These are phyloP conservation scores for Diaporthe sp. DNA, from an alignment of 2,329 filamentous ascomycete species.

Conservation along the genomic window DNA sequence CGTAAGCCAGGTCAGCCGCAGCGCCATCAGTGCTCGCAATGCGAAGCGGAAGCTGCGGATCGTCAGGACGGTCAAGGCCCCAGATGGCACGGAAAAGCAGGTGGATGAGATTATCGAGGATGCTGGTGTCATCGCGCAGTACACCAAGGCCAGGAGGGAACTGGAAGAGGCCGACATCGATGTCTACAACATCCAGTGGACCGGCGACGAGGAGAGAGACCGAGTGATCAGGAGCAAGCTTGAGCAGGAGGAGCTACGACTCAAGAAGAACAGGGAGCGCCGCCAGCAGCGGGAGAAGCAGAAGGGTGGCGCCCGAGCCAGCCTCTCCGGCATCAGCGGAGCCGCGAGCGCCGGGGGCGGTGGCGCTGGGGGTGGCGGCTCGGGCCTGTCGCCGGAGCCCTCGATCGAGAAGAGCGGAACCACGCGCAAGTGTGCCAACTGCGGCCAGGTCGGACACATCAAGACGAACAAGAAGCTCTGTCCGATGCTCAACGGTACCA, in stretches of 20 bases:
- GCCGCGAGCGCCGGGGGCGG: conserved; percentile 58
- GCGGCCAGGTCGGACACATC: conserved; percentile 96
- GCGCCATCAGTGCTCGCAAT: conserved; percentile 69
- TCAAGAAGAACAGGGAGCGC: conserved; percentile 92
- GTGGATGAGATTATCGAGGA: conserved; percentile 82
- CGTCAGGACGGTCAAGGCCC: conserved; percentile 69
- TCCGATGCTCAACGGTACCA: conserved; percentile 42
- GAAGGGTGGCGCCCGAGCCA: conserved; percentile 64
- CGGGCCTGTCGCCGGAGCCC: conserved; percentile 60
- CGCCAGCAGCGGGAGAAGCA: conserved; percentile 91
- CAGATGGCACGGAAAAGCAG: conserved; percentile 68
- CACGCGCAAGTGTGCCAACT: conserved; percentile 96
- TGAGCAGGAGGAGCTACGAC: conserved; percentile 82
- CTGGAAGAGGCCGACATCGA: conserved; percentile 80
- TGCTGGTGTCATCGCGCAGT: conserved; percentile 88
- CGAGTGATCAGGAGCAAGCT: conserved; percentile 72
- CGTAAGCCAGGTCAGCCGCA: conserved; percentile 82
- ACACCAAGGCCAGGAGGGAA: conserved; percentile 82
- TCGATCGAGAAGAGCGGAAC: conserved; percentile 72
- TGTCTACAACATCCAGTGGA: conserved; percentile 71
- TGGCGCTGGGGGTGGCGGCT: conserved; percentile 49
- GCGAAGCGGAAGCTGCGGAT: conserved; percentile 80
- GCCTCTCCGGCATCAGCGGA: conserved; percentile 47
- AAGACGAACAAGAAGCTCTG: conserved; percentile 94
- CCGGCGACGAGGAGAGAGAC: conserved; percentile 77